phyloP scores from a whole-genome alignment of 1,139 yeast genomes.

The Pichia sp. region DNA sequence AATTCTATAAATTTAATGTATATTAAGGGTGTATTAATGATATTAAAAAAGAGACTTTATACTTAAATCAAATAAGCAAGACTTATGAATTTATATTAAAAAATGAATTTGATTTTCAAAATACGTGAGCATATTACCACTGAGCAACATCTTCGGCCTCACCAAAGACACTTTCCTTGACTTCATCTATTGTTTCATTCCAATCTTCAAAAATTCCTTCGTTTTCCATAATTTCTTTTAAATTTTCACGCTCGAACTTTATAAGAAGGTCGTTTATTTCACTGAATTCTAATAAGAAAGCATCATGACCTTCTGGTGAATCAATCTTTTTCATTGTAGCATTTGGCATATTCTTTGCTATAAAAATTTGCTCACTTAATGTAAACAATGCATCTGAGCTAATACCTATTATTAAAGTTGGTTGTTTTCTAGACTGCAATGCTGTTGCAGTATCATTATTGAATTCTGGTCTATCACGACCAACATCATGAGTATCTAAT shows the following conservation, averaged over 20 bases:
- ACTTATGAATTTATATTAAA: no score
- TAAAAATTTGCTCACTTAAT: conserved; percentile 78
- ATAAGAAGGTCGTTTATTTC: conserved; percentile 67
- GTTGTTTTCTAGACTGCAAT: conserved; percentile 55
- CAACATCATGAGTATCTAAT: conserved; percentile 89
- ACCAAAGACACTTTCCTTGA: conserved; percentile 77
- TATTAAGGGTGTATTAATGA: no score
- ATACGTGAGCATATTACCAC: conserved; percentile 44
- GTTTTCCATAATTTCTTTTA: conserved; percentile 49
- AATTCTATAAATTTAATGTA: no score
- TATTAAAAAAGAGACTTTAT: no score
- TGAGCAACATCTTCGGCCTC: conserved; percentile 91
- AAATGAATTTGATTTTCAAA: background rate
- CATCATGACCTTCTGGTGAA: conserved; percentile 98
- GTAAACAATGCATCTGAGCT: conserved; percentile 92
- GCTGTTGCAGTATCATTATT: conserved; percentile 44
- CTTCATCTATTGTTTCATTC: conserved; percentile 46
- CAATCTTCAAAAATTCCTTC: conserved; percentile 44
- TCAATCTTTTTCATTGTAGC: conserved; percentile 63
- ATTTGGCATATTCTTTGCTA: conserved; percentile 71
- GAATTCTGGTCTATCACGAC: conserved; percentile 60
- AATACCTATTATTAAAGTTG: conserved; percentile 81
- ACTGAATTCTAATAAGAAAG: conserved; percentile 83
- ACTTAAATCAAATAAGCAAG: no score
- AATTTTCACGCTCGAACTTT: conserved; percentile 51